Base-by-base conservation (phyloP, 1,139 yeast genomes). In the Schwanniomyces etchellsii region DNA sequence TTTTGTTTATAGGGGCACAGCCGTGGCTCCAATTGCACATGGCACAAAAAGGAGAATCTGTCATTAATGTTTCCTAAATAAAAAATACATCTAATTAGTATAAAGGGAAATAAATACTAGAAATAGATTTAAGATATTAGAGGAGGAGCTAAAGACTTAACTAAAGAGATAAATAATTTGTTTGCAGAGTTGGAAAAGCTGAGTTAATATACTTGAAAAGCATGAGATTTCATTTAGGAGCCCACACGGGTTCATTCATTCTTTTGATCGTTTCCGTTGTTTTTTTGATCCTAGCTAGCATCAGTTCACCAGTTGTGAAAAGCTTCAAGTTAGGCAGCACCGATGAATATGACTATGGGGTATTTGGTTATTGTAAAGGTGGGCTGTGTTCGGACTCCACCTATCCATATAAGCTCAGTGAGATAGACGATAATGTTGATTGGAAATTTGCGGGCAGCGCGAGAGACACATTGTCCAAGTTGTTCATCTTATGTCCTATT, bases 401-500 rank as follows among this genome's bases (percentile, higher is more conserved):
- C n/a, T 67, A 56, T 38, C 74, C 74, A 2, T 50, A 61, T 32
- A 24, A 30, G 2, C 39, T 57, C 13, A 44, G 55, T 22, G 28
- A 34, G 5, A 34, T 44, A 10, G 43, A 45, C 15, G 48, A 44
- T 14, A 38, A 44, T 11, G 35, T 44, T 10, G 24, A 41, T 11
- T 63, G 67, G 66, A 27, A 48, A 3, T 48, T 61, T 33, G 37
- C 43, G 12, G 16, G 32, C 2, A 20, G 34, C 26, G 78, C 86
- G 1, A 67, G 95, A 42, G 71, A 70, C 38, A 66, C 77, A 2
- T 70, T 89, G 32, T 80, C 93, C 3, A 76, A 77, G 40, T 65
- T 85, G 28, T 66, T 91, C 33, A 74, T 89, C 27, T 75, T 85
- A 13, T 88, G 83, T 41, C 95, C 94, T 1, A 75, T 89, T 20